Evolutionary conservation across 2,329 filamentous ascomycete species (phyloP), one percentile per base, ranked within the genome.

Genomic region (Xylogone sp.): DNA sequence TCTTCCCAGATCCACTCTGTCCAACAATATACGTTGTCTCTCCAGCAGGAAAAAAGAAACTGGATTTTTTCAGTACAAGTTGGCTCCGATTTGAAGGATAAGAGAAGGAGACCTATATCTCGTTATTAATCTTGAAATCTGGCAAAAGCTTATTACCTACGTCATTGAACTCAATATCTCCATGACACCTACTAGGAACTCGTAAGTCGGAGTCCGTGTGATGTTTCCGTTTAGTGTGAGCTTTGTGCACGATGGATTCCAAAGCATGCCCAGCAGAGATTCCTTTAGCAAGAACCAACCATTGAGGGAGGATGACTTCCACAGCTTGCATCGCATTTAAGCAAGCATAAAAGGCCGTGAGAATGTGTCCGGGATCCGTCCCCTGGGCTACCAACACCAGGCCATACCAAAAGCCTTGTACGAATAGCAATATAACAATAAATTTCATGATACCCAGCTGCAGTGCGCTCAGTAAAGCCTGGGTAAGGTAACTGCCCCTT

Each of bases 341-440:
- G 2, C 87, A 87, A 3, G 88, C 82, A 73, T 94, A 96, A 58
- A 97, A 97, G 0, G 90, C 88, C 0, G 89, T 94, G 43, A 97
- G 68, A 2, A 96, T 81, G 50, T 86, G 75, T 0, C 86, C 88
- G 0, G 89, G 72, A 10, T 73, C 75, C 12, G 82, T 71, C 1
- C 75, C 67, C 1, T 78, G 69, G 9, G 76, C 73, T 9, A 94
- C 83, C 1, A 96, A 76, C 1, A 81, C 73, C 22, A 86, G 80
- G 0, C 91, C 92, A 60, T 92, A 96, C 82, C 89, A 96, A 63
- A 97, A 97, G 0, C 91, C 92, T 52, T 91, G 80, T 0, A 95
- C 86, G 58, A 97, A 97, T 65, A 97, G 84, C 1, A 76, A 77
- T 3, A 90, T 79, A 24, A 87, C 84, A 72, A 91, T 84, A 58